Evolutionary conservation across 2,329 filamentous ascomycete species (phyloP).

Genomic region (Colletotrichum tropicale): DNA sequence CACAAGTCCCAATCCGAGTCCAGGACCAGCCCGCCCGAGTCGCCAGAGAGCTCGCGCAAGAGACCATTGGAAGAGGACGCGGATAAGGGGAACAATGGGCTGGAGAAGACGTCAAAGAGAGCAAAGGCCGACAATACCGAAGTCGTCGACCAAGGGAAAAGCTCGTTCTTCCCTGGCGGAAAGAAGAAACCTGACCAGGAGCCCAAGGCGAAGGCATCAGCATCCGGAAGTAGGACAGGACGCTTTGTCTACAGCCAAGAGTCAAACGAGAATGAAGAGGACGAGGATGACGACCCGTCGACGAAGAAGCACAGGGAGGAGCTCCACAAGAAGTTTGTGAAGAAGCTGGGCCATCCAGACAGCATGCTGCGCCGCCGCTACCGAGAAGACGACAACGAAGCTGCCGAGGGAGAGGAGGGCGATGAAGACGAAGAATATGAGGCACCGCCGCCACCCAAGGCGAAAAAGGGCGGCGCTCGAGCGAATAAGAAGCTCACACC

Average conservation of each 20-base stretch:
- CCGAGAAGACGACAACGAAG: slow-evolving; percentile 57
- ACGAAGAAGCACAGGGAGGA: slow-evolving; percentile 66
- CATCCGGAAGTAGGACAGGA: slow-evolving; percentile 48
- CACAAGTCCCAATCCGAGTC: slow-evolving; percentile 31
- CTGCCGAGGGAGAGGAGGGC: slow-evolving; percentile 56
- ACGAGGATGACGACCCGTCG: slow-evolving; percentile 54
- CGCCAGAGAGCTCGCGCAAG: slow-evolving; percentile 45
- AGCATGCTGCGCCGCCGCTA: slow-evolving; percentile 73
- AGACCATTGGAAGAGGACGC: slow-evolving; percentile 54
- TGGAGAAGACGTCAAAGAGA: slow-evolving; percentile 45
- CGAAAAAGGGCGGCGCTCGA: slow-evolving; percentile 67
- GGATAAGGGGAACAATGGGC: slow-evolving; percentile 46
- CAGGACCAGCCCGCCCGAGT: slow-evolving; percentile 30
- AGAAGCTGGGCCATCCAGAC: slow-evolving; percentile 86
- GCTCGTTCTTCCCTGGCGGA: slow-evolving; percentile 35
- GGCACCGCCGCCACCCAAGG: slow-evolving; percentile 48
- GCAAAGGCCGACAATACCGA: slow-evolving; percentile 37
- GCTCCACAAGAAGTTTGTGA: slow-evolving; percentile 84
- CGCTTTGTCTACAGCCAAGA: slow-evolving; percentile 57
- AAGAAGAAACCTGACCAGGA: slow-evolving; percentile 26
- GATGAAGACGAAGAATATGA: slow-evolving; percentile 64
- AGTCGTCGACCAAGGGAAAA: slow-evolving; percentile 39
- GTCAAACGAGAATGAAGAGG: slow-evolving; percentile 37
- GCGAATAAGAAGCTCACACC: slow-evolving; percentile 82
- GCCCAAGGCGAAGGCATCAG: slow-evolving; percentile 23